A percentile compares a stretch with the other conserved stretches of the same genome.
Evolutionary conservation across 179 eudicot species (phyloP).

Genomic region (Monotropa hypopitys): DNA sequence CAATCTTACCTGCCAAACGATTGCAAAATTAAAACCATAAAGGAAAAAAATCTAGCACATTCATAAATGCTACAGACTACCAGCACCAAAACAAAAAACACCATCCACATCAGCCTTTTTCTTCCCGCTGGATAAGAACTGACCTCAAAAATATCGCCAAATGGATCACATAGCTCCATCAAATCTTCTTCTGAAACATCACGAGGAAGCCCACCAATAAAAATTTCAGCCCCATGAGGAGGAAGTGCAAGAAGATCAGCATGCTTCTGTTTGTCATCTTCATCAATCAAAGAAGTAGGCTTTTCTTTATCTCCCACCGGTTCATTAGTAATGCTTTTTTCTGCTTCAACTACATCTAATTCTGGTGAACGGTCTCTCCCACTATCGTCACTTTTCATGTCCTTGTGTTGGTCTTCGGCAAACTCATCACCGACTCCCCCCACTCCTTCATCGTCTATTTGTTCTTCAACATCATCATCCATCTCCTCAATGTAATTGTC

Average conservation of each 20-base stretch:
- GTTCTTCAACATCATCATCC: conserved; percentile 40
- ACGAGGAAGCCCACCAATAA: conserved; percentile 79
- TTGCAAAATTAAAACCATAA: not conserved
- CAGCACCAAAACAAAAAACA: conserved; percentile 1
- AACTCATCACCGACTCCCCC: conserved; percentile 38
- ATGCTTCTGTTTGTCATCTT: conserved; percentile 44
- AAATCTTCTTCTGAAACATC: conserved; percentile 77
- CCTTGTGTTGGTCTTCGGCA: conserved; percentile 44
- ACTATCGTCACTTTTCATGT: conserved; percentile 36
- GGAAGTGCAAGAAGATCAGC: conserved; percentile 78
- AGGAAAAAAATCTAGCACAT: not conserved
- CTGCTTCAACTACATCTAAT: conserved; percentile 25
- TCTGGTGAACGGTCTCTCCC: conserved; percentile 39
- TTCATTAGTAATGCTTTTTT: conserved; percentile 24
- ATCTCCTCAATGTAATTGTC: conserved; percentile 63
- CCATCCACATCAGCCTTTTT: not conserved
- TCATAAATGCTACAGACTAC: not conserved
- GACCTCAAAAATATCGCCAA: conserved; percentile 78
- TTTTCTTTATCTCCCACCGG: conserved; percentile 38
- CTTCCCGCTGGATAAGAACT: conserved; percentile 7
- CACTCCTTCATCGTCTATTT: conserved; percentile 42
- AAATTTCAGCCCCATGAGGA: conserved; percentile 83
- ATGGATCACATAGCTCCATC: conserved; percentile 69
- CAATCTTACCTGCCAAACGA: conserved; percentile 48
- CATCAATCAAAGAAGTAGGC: conserved; percentile 19